phyloP scores from a whole-genome alignment of 192 early-diverging fungal genomes.

The Mortierella alpina region DNA sequence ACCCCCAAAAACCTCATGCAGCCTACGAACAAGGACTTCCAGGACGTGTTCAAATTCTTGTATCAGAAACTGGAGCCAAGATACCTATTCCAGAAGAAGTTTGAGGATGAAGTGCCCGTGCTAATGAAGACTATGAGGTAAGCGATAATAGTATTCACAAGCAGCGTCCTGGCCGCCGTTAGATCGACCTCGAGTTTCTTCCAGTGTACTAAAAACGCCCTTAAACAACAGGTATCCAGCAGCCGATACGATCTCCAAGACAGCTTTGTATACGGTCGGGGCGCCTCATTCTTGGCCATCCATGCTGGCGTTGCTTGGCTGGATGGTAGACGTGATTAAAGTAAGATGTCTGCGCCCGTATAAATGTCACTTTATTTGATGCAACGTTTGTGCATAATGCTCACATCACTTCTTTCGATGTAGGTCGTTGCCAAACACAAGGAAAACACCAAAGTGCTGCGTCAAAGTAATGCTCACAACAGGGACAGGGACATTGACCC shows the following conservation, averaged over 20 bases:
- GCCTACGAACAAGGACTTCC: constrained; percentile 72
- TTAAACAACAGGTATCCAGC: constrained; percentile 54
- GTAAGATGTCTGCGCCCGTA: constrained; percentile 27
- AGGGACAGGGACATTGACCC: constrained; percentile 29
- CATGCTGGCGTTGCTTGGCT: constrained; percentile 71
- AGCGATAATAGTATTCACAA: neutral
- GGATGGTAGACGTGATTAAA: constrained; percentile 78
- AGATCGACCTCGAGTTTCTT: neutral
- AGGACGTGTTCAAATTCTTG: constrained; percentile 80
- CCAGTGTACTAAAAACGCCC: neutral
- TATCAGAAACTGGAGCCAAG: constrained; percentile 69
- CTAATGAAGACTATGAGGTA: constrained; percentile 69
- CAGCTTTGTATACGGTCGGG: constrained; percentile 68
- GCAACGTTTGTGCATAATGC: neutral
- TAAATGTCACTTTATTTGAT: neutral
- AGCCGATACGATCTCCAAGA: constrained; percentile 65
- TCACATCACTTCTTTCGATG: neutral
- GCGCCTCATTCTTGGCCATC: constrained; percentile 76
- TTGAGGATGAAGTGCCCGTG: constrained; percentile 77
- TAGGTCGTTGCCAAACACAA: constrained; percentile 35
- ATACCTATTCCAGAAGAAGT: constrained; percentile 68
- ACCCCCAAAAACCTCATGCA: constrained; percentile 58
- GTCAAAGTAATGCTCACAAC: neutral
- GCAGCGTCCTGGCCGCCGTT: neutral
- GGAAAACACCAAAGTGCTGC: constrained; percentile 11